Evolutionary conservation across 495 filamentous ascomycete species (phyloP).

Genomic region (Daldinia grandis): DNA sequence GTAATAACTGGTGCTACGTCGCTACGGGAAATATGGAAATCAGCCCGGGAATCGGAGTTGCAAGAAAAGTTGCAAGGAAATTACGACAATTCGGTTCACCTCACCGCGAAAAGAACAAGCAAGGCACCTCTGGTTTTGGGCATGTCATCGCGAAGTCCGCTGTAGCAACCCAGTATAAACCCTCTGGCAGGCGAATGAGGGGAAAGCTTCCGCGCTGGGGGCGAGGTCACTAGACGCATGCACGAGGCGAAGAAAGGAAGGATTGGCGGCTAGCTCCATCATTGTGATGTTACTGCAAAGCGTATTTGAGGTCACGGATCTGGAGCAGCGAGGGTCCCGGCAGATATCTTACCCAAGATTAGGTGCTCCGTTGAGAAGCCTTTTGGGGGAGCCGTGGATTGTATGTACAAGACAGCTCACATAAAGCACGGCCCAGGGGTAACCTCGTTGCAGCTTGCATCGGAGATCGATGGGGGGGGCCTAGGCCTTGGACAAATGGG

Average conservation of each 20-base stretch:
- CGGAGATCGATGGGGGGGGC: constrained; percentile 12
- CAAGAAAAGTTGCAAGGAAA: neutral
- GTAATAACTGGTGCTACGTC: constrained; percentile 1
- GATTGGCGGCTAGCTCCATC: constrained; percentile 33
- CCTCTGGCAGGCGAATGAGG: constrained; percentile 24
- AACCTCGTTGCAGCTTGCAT: constrained; percentile 3
- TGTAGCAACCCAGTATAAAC: neutral
- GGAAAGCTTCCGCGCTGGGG: constrained; percentile 13
- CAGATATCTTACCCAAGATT: constrained; percentile 21
- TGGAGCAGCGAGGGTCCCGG: constrained; percentile 12
- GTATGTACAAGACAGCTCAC: constrained; percentile 12
- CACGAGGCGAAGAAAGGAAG: constrained; percentile 23
- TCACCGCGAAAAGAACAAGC: neutral
- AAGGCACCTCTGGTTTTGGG: neutral
- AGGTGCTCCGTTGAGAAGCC: neutral
- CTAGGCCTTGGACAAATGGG: constrained; percentile 31
- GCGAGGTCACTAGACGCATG: constrained; percentile 27
- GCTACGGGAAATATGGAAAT: neutral
- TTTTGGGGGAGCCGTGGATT: constrained; percentile 5
- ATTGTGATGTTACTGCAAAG: constrained; percentile 9
- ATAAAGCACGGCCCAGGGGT: neutral
- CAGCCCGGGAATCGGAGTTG: constrained; percentile 5
- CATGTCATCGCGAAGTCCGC: constrained; percentile 22
- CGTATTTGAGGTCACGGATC: neutral
- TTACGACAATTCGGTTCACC: constrained; percentile 2